Conservation (phyloP, 2,329 filamentous ascomycete genomes). For the Nemania serpens region DNA sequence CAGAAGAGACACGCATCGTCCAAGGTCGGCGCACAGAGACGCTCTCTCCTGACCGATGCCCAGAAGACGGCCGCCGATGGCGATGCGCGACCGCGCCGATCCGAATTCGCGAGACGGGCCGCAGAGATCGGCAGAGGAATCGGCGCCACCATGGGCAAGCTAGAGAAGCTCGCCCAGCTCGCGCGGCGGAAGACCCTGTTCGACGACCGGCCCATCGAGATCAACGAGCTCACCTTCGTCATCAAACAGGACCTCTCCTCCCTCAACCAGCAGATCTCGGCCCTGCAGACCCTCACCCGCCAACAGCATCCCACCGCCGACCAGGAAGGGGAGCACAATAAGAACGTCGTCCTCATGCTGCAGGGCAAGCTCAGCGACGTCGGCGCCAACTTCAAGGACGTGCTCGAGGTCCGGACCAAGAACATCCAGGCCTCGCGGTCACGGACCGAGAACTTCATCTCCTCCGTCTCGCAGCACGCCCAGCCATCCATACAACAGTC, state of each 20-base stretch:
- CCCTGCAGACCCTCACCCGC: constrained; percentile 76
- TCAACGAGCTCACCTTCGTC: constrained; percentile 94
- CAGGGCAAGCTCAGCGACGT: constrained; percentile 93
- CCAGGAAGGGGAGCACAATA: constrained; percentile 96
- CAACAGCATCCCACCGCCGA: constrained; percentile 73
- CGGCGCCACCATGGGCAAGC: constrained; percentile 87
- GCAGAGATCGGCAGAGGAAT: constrained; percentile 93
- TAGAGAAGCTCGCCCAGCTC: constrained; percentile 90
- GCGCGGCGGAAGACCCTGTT: constrained; percentile 97
- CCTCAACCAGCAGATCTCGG: constrained; percentile 83
- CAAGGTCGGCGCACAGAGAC: constrained; percentile 78
- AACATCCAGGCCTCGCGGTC: constrained; percentile 95
- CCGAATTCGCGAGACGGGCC: constrained; percentile 90
- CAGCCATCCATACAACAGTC: constrained; percentile 72
- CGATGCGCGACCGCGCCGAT: constrained; percentile 64
- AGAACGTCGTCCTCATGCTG: constrained; percentile 90
- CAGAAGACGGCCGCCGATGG: constrained; percentile 69
- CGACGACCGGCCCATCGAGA: constrained; percentile 94
- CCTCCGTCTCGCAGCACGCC: constrained; percentile 79
- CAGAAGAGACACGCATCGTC: constrained; percentile 77
- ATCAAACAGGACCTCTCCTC: constrained; percentile 95
- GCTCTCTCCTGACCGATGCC: constrained; percentile 76
- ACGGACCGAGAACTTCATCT: constrained; percentile 95
- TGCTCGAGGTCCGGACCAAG: constrained; percentile 93
- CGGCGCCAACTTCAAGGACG: constrained; percentile 94